phyloP scores from a whole-genome alignment of 352 stramenopile species.

The Phytophthora citricola region DNA sequence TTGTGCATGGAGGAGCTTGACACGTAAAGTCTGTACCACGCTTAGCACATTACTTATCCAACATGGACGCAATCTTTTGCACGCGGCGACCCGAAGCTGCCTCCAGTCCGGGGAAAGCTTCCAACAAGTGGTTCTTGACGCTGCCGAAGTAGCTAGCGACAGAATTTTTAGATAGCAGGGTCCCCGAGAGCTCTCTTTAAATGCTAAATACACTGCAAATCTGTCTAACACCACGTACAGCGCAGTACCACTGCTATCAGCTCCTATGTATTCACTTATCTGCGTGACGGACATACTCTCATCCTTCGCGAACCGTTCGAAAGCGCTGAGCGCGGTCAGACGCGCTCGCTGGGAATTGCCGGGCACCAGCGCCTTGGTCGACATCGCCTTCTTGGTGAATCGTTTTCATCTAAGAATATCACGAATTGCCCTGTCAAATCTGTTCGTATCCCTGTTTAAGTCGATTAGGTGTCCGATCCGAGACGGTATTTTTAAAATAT shows the following conservation, averaged over 20 bases:
- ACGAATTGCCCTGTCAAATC: no score
- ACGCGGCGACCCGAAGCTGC: not conserved
- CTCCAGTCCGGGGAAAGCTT: not conserved
- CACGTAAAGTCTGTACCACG: constrained; percentile 8
- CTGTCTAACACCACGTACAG: not conserved
- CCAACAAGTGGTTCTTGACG: not conserved
- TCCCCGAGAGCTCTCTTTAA: not conserved
- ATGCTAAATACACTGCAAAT: not conserved
- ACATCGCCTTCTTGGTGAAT: no score
- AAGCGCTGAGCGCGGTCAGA: no score
- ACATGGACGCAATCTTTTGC: constrained; percentile 5
- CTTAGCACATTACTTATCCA: constrained; percentile 13
- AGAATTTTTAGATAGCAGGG: not conserved
- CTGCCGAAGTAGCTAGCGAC: constrained; percentile 1
- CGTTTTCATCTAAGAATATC: no score
- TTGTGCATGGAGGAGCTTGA: constrained; percentile 15
- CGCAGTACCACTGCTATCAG: no score
- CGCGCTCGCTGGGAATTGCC: no score
- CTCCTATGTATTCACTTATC: no score
- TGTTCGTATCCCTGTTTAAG: no score
- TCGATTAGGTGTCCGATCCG: no score
- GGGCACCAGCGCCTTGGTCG: no score
- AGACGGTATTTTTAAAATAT: not conserved
- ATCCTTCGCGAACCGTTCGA: no score
- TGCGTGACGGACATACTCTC: no score